Conservation (phyloP, 768 basidiomycete species). For the Auricularia sp. region DNA sequence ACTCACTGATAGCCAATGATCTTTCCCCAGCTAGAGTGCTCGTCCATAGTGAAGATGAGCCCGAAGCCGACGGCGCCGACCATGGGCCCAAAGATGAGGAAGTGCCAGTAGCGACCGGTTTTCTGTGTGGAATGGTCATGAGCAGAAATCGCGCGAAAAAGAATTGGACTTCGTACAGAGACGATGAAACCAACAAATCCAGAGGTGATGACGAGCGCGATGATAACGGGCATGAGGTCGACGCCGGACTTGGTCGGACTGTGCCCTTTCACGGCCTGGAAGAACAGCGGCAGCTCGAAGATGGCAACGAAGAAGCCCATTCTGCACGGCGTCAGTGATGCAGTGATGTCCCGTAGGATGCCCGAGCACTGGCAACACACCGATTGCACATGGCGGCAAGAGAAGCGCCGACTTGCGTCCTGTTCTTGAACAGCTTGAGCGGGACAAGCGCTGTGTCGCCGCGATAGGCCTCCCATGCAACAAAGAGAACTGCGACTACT, state of each 20-base stretch:
- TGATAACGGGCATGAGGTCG: conserved; percentile 30
- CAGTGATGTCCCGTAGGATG: conserved; percentile 12
- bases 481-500: conserved; percentile 18
- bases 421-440: conserved; percentile 21
- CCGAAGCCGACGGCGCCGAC: conserved; percentile 25
- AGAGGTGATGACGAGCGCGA: conserved; percentile 20
- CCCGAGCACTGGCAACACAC: conserved; percentile 12
- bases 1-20: conserved; percentile 31
- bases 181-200: conserved; percentile 19
- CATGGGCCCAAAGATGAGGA: conserved; percentile 21
- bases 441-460: conserved; percentile 31
- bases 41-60: conserved; percentile 25
- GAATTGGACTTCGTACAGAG: conserved; percentile 2
- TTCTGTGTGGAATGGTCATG: neutral
- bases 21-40: conserved; percentile 13
- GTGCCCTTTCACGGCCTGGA: conserved; percentile 23
- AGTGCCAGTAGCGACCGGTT: conserved; percentile 20
- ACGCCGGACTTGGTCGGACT: conserved; percentile 28
- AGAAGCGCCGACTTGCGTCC: conserved; percentile 21
- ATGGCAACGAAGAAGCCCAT: conserved; percentile 6
- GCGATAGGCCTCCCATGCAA: conserved; percentile 25
- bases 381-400: conserved; percentile 12
- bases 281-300: conserved; percentile 18
- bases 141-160: too few species aligned
- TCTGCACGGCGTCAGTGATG: conserved; percentile 8